A percentile compares a stretch with the other conserved stretches of the same genome.
These are phyloP conservation scores for Neopestalotiopsis rosae DNA, from an alignment of 2,329 filamentous ascomycete genomes.

Conservation along the genomic window DNA sequence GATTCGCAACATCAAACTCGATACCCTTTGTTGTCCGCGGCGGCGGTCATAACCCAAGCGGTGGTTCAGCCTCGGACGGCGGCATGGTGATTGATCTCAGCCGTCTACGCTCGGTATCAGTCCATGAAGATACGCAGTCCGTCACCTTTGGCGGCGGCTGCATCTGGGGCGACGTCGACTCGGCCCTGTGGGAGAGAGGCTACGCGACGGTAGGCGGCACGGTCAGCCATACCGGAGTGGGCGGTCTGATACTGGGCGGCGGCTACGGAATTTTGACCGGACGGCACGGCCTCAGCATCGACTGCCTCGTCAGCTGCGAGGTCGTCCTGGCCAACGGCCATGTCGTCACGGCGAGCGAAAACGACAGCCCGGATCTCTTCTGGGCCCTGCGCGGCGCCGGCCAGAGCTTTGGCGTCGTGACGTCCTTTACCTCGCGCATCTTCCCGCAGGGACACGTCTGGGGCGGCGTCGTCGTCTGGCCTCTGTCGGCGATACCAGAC, in stretches of 20 bases:
- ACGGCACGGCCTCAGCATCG: constrained; percentile 54
- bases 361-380: constrained; percentile 48
- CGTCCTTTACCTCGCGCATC: constrained; percentile 40
- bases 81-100: constrained; percentile 63
- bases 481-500: constrained; percentile 29
- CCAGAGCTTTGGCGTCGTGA: constrained; percentile 49
- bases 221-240: constrained; percentile 67
- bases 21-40: constrained; percentile 60
- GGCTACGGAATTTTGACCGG: constrained; percentile 64
- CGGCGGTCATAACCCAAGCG: constrained; percentile 62
- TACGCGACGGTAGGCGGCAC: constrained; percentile 67
- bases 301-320: constrained; percentile 44
- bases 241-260: constrained; percentile 62
- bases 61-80: constrained; percentile 53
- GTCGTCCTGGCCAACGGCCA: constrained; percentile 45
- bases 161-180: constrained; percentile 60
- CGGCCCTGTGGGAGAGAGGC: constrained; percentile 51
- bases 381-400: constrained; percentile 48
- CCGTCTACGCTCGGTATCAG: constrained; percentile 53
- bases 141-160: constrained; percentile 58
- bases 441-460: constrained; percentile 39
- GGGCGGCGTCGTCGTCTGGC: constrained; percentile 33
- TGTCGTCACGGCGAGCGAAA: constrained; percentile 44
- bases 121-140: constrained; percentile 49
- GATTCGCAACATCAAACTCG: constrained; percentile 46